Conservation (phyloP, 108 stramenopile genomes). For the Nitzschia sp. region DNA sequence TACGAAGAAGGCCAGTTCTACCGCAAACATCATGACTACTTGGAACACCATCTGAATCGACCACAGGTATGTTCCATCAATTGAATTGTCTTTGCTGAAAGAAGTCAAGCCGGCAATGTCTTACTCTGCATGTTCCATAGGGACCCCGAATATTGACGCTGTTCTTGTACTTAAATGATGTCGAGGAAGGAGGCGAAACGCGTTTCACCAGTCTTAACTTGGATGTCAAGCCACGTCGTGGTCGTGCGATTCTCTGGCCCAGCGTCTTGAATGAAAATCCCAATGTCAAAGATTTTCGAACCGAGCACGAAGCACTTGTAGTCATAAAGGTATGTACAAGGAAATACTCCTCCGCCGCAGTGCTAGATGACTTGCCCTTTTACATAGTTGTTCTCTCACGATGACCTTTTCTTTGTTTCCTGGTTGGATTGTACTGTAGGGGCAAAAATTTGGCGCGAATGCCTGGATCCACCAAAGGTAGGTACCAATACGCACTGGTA, state of each 20-base stretch:
- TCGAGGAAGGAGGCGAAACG: slow-evolving; percentile 90
- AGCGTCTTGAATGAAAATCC: slow-evolving; percentile 66
- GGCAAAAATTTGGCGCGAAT: too few species aligned
- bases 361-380: too few species aligned
- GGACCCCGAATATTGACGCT: slow-evolving; percentile 77
- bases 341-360: too few species aligned
- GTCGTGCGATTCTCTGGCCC: slow-evolving; percentile 87
- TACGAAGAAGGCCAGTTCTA: slow-evolving; percentile 29
- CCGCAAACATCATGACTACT: slow-evolving; percentile 43
- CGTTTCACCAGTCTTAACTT: slow-evolving; percentile 64
- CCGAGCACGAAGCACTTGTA: slow-evolving; percentile 81
- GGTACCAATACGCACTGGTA: too few species aligned
- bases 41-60: slow-evolving; percentile 31
- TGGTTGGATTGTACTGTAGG: too few species aligned
- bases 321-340: slow-evolving; percentile 76
- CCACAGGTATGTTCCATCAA: slow-evolving; percentile 60
- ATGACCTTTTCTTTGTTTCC: too few species aligned
- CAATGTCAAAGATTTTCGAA: slow-evolving; percentile 61
- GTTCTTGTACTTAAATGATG: slow-evolving; percentile 75
- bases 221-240: slow-evolving; percentile 73
- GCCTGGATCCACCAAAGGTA: too few species aligned
- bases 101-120: slow-evolving; percentile 87
- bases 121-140: too few species aligned
- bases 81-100: slow-evolving; percentile 79
- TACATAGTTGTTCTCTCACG: too few species aligned